phyloP scores from a whole-genome alignment of 208 protist species.

The Acanthamoeba royreba region DNA sequence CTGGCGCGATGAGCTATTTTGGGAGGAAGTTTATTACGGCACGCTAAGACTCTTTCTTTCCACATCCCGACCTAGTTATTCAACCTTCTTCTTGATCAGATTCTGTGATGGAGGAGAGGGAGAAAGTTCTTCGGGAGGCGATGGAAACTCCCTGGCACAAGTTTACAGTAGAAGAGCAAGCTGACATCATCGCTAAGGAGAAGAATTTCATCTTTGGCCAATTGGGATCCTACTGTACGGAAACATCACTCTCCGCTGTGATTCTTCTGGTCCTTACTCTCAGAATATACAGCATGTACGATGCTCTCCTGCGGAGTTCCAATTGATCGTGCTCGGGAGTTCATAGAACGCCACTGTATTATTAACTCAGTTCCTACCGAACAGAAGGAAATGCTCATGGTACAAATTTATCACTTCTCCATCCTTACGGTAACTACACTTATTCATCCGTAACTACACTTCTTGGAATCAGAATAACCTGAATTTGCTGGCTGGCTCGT shows the following conservation, averaged over 20 bases:
- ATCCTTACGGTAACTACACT: not conserved
- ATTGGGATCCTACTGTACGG: not conserved
- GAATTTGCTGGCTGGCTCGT: not conserved
- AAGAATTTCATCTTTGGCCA: slow-evolving; percentile 26
- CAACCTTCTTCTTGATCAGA: not conserved
- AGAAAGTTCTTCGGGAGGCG: not conserved
- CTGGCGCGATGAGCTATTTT: not conserved
- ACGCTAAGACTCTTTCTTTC: not conserved
- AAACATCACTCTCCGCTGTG: not conserved
- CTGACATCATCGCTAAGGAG: not conserved
- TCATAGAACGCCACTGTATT: not conserved
- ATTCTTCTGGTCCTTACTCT: not conserved
- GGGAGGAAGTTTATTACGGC: slow-evolving; percentile 31
- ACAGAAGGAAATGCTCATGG: not conserved
- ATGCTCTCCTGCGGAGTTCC: not conserved
- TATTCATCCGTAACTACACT: not conserved
- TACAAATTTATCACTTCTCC: not conserved
- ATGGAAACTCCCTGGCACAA: not conserved
- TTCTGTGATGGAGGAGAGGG: not conserved
- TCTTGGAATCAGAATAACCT: not conserved
- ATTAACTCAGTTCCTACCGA: not conserved
- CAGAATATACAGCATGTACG: not conserved
- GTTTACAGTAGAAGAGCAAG: not conserved
- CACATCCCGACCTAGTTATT: not conserved
- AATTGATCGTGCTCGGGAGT: not conserved